Evolutionary conservation across 148 eudicot genomes (phyloP).

Genomic region (Heliosperma pusillum): DNA sequence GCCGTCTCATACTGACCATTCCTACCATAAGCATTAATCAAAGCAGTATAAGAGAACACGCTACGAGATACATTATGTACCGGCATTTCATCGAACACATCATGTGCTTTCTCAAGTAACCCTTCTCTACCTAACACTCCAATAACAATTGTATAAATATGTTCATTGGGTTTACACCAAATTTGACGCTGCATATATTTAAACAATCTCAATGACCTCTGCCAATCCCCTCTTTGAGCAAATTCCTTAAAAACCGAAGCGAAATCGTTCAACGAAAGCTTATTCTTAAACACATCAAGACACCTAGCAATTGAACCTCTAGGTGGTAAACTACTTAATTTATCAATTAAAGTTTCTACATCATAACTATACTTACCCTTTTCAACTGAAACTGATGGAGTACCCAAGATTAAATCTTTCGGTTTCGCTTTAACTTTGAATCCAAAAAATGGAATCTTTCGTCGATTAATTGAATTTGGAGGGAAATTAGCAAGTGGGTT

Average conservation of each 20-base stretch:
- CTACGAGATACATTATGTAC: conserved; percentile 58
- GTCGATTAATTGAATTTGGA: too few relatives aligned
- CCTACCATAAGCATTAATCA: conserved; percentile 88
- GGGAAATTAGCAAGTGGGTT: conserved; percentile 23
- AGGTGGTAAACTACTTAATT: conserved; percentile 83
- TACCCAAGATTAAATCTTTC: conserved; percentile 62
- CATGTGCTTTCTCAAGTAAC: conserved; percentile 69
- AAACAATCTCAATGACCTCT: conserved; percentile 78
- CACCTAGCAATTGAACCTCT: conserved; percentile 88
- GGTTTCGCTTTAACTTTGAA: conserved; percentile 44
- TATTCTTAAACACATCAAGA: conserved; percentile 73
- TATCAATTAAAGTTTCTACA: conserved; percentile 77
- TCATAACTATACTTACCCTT: conserved; percentile 90
- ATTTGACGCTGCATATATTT: conserved; percentile 96
- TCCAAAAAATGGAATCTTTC: too few relatives aligned
- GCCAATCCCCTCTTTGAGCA: conserved; percentile 91
- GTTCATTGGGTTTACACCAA: conserved; percentile 96
- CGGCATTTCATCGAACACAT: conserved; percentile 85
- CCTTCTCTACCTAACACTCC: conserved; percentile 87
- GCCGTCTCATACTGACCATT: conserved; percentile 73
- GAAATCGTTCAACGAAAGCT: conserved; percentile 73
- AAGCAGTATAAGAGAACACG: conserved; percentile 77
- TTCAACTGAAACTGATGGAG: conserved; percentile 61
- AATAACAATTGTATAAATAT: conserved; percentile 68
- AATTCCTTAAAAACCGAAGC: conserved; percentile 81